A percentile compares a stretch with the other conserved stretches of the same genome.
Conservation (phyloP, 1,284 basidiomycete genomes). For the Apiotrichum brassicae region DNA sequence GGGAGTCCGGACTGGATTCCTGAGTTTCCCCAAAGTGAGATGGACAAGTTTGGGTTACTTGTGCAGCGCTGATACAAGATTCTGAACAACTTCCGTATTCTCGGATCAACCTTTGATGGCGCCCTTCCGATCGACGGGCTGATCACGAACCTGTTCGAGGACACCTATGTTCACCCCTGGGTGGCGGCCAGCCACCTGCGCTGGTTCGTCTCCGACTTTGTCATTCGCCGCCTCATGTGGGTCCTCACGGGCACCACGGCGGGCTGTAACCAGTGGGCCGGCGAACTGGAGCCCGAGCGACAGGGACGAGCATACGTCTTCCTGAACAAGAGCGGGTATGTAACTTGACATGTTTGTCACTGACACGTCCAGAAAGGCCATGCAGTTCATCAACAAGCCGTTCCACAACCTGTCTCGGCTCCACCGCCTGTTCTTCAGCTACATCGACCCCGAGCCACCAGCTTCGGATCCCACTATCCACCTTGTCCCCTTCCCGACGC, state of each 20-base stretch:
- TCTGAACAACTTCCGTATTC: conserved; percentile 58
- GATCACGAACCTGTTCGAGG: conserved; percentile 43
- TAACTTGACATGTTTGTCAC: neutral
- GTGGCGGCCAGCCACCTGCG: conserved; percentile 55
- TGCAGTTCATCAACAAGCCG: conserved; percentile 59
- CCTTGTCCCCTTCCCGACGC: conserved; percentile 57
- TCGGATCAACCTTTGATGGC: conserved; percentile 52
- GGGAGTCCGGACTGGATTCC: conserved; percentile 54
- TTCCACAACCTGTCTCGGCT: conserved; percentile 51
- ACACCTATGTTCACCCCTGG: conserved; percentile 52
- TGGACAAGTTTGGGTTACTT: no score
- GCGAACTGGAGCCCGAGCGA: conserved; percentile 56
- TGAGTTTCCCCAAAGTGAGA: conserved; percentile 57
- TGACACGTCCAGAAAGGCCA: conserved; percentile 44
- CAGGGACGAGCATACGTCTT: conserved; percentile 54
- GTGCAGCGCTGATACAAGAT: neutral
- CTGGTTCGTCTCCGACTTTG: conserved; percentile 61
- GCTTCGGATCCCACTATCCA: conserved; percentile 54
- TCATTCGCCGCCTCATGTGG: conserved; percentile 60
- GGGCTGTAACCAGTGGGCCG: conserved; percentile 64
- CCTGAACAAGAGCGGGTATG: conserved; percentile 42
- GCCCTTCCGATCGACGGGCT: conserved; percentile 55
- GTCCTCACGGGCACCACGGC: conserved; percentile 57
- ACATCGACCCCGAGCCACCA: conserved; percentile 54
- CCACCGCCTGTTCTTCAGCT: conserved; percentile 53